A percentile compares a stretch with the other conserved stretches of the same genome.
These are phyloP conservation scores for Candida railenensis DNA, from an alignment of 805 yeast genomes.

Conservation along the genomic window DNA sequence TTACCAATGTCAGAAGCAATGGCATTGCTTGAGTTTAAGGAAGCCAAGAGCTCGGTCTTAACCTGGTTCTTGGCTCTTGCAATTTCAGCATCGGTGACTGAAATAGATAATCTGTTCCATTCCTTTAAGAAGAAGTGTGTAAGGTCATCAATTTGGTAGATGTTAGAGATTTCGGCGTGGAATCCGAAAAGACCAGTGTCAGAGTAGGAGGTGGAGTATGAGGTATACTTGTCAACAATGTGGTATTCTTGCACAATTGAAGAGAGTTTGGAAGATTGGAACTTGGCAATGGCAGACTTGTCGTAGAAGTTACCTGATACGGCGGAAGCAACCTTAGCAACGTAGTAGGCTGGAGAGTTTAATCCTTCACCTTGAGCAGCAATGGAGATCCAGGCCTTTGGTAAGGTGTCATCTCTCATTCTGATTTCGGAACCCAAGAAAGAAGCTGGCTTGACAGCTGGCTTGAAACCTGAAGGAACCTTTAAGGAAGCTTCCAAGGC, in stretches of 20 bases:
- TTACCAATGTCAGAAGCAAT: slow-evolving; percentile 58
- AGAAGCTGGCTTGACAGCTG: slow-evolving; percentile 49
- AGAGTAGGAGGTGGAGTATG: slow-evolving; percentile 70
- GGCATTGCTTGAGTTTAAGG: slow-evolving; percentile 48
- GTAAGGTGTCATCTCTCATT: slow-evolving; percentile 84
- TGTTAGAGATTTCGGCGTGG: slow-evolving; percentile 61
- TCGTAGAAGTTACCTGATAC: slow-evolving; percentile 55
- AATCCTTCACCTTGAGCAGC: slow-evolving; percentile 73
- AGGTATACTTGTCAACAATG: slow-evolving; percentile 67
- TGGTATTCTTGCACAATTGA: slow-evolving; percentile 69
- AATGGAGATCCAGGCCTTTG: slow-evolving; percentile 74
- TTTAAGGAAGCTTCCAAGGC: slow-evolving; percentile 54
- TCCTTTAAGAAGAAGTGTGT: slow-evolving; percentile 79
- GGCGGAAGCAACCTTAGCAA: slow-evolving; percentile 71
- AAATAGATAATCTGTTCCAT: slow-evolving; percentile 82
- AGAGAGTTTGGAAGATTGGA: slow-evolving; percentile 66
- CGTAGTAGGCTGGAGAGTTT: slow-evolving; percentile 62
- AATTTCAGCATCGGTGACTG: slow-evolving; percentile 75
- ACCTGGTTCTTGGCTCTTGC: slow-evolving; percentile 72
- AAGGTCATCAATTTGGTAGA: slow-evolving; percentile 66
- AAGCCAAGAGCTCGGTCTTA: slow-evolving; percentile 59
- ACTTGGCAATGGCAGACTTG: slow-evolving; percentile 48
- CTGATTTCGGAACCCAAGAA: slow-evolving; percentile 87
- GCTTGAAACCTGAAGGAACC: slow-evolving; percentile 52
- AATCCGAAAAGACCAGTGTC: slow-evolving; percentile 87